phyloP scores from a whole-genome alignment of 495 filamentous ascomycete genomes.

The Pyronema omphalodes region DNA sequence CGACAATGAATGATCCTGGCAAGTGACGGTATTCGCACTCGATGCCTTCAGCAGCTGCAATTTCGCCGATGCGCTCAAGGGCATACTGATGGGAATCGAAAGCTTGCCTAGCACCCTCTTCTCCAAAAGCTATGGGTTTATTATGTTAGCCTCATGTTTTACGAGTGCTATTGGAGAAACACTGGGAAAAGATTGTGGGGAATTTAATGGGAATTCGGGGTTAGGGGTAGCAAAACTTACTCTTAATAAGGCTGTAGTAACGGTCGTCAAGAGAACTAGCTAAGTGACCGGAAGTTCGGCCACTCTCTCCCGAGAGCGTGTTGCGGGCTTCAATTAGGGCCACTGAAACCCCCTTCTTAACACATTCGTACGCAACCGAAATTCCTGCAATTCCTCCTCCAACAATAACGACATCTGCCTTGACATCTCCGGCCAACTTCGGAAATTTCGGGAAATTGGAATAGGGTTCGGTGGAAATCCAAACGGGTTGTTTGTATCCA shows the following conservation, averaged over 20 bases:
- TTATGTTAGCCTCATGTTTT: no score
- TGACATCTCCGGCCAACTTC: constrained; percentile 24
- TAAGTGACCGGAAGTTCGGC: constrained; percentile 37
- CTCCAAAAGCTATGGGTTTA: constrained; percentile 25
- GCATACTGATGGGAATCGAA: constrained; percentile 40
- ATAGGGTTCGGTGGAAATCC: constrained; percentile 34
- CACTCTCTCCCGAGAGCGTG: constrained; percentile 35
- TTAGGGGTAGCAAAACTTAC: constrained; percentile 10
- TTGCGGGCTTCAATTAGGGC: constrained; percentile 38
- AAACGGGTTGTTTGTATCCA: constrained; percentile 33
- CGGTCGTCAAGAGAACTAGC: constrained; percentile 36
- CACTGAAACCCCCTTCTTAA: constrained; percentile 32
- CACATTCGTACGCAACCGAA: constrained; percentile 35
- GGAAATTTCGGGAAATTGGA: constrained; percentile 30
- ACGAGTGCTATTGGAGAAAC: background rate
- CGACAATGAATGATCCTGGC: constrained; percentile 29
- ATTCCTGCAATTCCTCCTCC: constrained; percentile 40
- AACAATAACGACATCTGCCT: constrained; percentile 34
- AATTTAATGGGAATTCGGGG: no score
- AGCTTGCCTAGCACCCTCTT: constrained; percentile 30
- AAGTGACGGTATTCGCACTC: constrained; percentile 38
- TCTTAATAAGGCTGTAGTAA: constrained; percentile 32
- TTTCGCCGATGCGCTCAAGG: constrained; percentile 32
- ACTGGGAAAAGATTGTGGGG: no score
- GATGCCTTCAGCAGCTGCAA: constrained; percentile 30